Conservation (phyloP, 2,329 filamentous ascomycete genomes). For the Aureobasidium sp. region DNA sequence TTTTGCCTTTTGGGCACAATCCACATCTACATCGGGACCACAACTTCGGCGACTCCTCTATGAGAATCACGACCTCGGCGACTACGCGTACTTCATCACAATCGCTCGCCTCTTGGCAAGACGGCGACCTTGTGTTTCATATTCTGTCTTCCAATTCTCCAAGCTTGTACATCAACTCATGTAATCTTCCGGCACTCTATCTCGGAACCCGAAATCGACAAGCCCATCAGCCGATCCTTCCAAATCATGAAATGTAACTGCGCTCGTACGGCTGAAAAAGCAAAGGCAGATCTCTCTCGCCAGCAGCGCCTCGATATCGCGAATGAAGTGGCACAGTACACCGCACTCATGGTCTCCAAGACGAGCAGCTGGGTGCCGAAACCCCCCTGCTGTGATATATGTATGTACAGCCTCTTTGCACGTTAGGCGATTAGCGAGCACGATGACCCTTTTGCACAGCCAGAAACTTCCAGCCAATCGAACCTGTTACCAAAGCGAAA, state of each 20-base stretch:
- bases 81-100: not conserved
- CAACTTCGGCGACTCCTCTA: too few species aligned
- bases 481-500: too few species aligned
- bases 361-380: not conserved
- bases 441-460: too few species aligned
- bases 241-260: not conserved
- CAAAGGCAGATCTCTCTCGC: not conserved
- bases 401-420: too few species aligned
- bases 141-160: too few species aligned
- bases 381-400: too few species aligned
- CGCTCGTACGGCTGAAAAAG: not conserved
- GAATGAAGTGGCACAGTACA: not conserved
- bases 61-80: not conserved
- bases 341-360: not conserved
- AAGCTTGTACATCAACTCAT: too few species aligned
- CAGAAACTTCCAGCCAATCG: too few species aligned
- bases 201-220: not conserved
- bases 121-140: not conserved
- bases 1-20: not conserved
- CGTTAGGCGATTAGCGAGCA: too few species aligned
- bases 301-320: not conserved
- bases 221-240: not conserved
- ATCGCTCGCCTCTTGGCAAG: not conserved
- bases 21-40: not conserved
- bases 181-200: too few species aligned